Evolutionary conservation across 352 stramenopile species (phyloP).

Genomic region (Pythium phragmiticola): DNA sequence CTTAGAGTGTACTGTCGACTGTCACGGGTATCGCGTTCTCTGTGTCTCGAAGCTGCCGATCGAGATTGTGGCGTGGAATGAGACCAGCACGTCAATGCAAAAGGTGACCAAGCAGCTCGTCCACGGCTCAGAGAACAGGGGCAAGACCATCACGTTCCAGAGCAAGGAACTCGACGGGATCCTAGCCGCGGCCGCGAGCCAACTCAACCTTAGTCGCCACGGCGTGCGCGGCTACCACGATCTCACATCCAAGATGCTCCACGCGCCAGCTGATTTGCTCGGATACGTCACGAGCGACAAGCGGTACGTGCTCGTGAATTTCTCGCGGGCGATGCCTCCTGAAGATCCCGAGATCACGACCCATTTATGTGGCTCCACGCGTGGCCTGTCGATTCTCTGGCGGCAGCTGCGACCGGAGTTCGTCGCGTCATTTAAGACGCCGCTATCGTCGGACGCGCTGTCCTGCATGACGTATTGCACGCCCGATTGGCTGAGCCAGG

Average conservation of each 20-base stretch:
- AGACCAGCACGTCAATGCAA: slow-evolving; percentile 53
- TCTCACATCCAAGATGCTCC: slow-evolving; percentile 79
- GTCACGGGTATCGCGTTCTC: slow-evolving; percentile 84
- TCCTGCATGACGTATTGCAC: slow-evolving; percentile 85
- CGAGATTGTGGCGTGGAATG: slow-evolving; percentile 64
- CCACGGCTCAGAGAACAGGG: slow-evolving; percentile 80
- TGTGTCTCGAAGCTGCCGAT: slow-evolving; percentile 86
- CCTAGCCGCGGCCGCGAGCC: slow-evolving; percentile 50
- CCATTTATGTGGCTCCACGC: slow-evolving; percentile 73
- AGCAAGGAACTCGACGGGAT: slow-evolving; percentile 79
- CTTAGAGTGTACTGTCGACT: slow-evolving; percentile 86
- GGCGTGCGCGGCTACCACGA: slow-evolving; percentile 84
- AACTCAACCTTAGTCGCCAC: slow-evolving; percentile 87
- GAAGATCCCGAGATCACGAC: slow-evolving; percentile 82
- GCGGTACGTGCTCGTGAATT: slow-evolving; percentile 78
- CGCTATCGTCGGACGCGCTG: slow-evolving; percentile 83
- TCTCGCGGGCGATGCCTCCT: slow-evolving; percentile 80
- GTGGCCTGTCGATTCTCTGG: slow-evolving; percentile 92
- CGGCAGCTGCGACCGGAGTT: slow-evolving; percentile 88
- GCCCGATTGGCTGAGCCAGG: slow-evolving; percentile 83
- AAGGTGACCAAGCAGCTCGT: slow-evolving; percentile 79
- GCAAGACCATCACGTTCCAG: slow-evolving; percentile 74
- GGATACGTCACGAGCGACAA: slow-evolving; percentile 66
- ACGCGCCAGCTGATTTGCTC: slow-evolving; percentile 77
- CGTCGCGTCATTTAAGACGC: slow-evolving; percentile 43